phyloP scores from a whole-genome alignment of 352 stramenopile species.

The Pythium utonaiense region DNA sequence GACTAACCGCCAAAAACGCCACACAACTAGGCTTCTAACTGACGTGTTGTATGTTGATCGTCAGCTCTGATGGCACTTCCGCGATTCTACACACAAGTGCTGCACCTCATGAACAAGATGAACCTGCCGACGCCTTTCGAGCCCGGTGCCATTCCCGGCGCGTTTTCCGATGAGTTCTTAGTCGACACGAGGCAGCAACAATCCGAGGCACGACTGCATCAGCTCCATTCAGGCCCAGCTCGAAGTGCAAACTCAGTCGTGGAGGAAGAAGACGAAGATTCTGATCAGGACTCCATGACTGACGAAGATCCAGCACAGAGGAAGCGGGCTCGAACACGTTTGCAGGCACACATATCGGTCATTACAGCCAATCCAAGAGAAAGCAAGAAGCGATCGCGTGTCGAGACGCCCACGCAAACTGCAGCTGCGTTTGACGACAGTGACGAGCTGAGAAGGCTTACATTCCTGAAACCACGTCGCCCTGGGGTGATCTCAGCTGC shows the following conservation, averaged over 20 bases:
- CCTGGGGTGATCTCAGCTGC: constrained; percentile 57
- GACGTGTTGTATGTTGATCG: neutral
- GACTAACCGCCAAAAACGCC: neutral
- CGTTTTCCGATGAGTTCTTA: constrained; percentile 37
- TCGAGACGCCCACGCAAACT: neutral
- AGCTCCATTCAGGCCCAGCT: neutral
- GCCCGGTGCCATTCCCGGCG: constrained; percentile 54
- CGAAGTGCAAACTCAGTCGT: neutral
- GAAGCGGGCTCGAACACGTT: neutral
- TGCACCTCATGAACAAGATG: constrained; percentile 93
- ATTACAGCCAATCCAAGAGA: neutral
- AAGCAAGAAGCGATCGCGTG: neutral
- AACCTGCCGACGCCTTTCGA: constrained; percentile 84
- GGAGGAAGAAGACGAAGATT: constrained; percentile 13
- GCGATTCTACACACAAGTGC: constrained; percentile 87
- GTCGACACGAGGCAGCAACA: neutral
- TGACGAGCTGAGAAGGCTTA: neutral
- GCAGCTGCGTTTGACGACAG: neutral
- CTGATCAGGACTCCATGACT: neutral
- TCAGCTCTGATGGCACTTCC: constrained; percentile 82
- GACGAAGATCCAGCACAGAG: neutral
- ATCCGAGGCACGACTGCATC: neutral
- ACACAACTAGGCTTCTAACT: neutral
- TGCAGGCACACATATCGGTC: neutral
- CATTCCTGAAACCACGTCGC: constrained; percentile 8